Base-by-base conservation (phyloP, 1,139 yeast genomes). In the Nakaseomyces uthaithaninus region DNA sequence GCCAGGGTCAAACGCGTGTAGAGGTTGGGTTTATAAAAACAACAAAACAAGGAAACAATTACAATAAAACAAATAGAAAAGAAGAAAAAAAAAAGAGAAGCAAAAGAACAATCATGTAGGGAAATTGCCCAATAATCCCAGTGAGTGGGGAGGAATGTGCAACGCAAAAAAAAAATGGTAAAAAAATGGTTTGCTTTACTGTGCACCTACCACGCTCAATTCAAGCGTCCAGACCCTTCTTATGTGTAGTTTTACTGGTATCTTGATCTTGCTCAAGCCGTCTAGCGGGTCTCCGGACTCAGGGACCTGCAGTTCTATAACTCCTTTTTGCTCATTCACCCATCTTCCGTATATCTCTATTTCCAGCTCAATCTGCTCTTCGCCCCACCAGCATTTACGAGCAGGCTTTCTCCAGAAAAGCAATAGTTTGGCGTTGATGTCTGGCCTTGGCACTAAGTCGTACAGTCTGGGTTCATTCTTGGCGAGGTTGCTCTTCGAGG, bases 321-420 rank as follows among this genome's bases (percentile, higher is more conserved):
- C 43, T 16, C 39, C 46, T 18, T 38, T 36, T n/a, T 23, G 18
- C 20, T 45, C 38, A 12, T 41, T 43, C 2, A 40, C 52, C 45
- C 55, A 54, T 19, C 57, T 52, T 16, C 62, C 55, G 36, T 60
- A 54, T 1, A 60, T 55, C 27, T 64, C 63, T 5, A 82, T 67
- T 26, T 69, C 71, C 24, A 86, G 66, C 5, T 71, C 73, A 16
- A 77, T 67, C 36, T 69, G 66, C 36, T 76, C 77, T 53, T 81
- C 82, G 10, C 84, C 81, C 99, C 99, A 93, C 99, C 99, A 93
- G 64, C 99, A 93, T 60, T 93, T 93, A 56, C 98, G 73, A 1
- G 99, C 99, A 0, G 99, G 99, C 58, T 91, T 91, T 48, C 95
- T 74, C 98, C 98, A 93, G 59, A 93, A 93, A 44, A 93, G 68